A percentile compares a stretch with the other conserved stretches of the same genome.
Evolutionary conservation across 345 rosid species (phyloP).

Genomic region (Bretschneidera sinensis): DNA sequence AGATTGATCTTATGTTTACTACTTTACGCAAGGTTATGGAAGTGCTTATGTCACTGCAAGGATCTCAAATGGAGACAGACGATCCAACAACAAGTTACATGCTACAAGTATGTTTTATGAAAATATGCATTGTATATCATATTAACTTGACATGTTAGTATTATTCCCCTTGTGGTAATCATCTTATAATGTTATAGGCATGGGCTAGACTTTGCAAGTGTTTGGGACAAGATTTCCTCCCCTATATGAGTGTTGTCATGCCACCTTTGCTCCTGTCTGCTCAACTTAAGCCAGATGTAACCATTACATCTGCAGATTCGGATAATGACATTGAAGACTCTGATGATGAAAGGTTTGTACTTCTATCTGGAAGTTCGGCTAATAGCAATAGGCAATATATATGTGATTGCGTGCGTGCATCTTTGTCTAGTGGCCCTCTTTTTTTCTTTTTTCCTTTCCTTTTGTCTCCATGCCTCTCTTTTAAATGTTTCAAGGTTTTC

Average conservation of each 20-base stretch:
- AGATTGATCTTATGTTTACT: neutral
- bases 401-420: neutral
- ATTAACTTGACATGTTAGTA: neutral
- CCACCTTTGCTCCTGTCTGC: constrained; percentile 98
- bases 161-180: constrained; percentile 11
- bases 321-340: constrained; percentile 89
- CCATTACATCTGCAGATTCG: constrained; percentile 95
- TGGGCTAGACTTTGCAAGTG: constrained; percentile 99
- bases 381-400: neutral
- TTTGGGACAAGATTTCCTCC: constrained; percentile 96
- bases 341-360: constrained; percentile 87
- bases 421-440: neutral
- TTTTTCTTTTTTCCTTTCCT: no score
- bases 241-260: constrained; percentile 97
- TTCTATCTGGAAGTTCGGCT: constrained; percentile 8
- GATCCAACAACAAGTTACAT: constrained; percentile 99
- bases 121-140: neutral
- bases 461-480: no score
- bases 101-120: constrained; percentile 61
- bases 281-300: constrained; percentile 98
- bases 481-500: neutral
- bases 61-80: constrained; percentile 94
- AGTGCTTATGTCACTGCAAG: constrained; percentile 97
- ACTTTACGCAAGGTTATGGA: constrained; percentile 77
- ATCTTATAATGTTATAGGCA: constrained; percentile 44